These are phyloP conservation scores for Phytophthora europaea DNA, from an alignment of 352 stramenopile species.

Conservation along the genomic window DNA sequence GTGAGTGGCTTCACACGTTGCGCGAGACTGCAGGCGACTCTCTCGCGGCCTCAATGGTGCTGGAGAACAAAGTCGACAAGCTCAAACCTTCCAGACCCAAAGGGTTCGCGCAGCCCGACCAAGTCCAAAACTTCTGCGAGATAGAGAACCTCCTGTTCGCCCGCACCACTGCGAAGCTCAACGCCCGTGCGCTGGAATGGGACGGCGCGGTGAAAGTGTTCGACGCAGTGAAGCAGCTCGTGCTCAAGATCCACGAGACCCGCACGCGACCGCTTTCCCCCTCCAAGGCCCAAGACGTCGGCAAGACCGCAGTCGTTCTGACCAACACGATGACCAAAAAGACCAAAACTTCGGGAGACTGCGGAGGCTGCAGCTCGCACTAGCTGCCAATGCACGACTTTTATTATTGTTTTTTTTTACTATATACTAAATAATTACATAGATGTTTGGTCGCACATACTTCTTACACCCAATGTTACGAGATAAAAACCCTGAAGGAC, in stretches of 20 bases:
- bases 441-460: conserved; percentile 86
- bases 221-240: conserved; percentile 63
- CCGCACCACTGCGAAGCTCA: conserved; percentile 73
- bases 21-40: conserved; percentile 87
- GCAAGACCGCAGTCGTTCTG: conserved; percentile 13
- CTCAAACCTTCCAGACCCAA: conserved; percentile 29
- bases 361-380: conserved; percentile 25
- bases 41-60: conserved; percentile 87
- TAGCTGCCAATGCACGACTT: conserved; percentile 1
- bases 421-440: neutral
- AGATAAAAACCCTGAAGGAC: conserved; percentile 92
- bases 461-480: conserved; percentile 90
- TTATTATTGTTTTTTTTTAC: neutral
- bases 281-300: conserved; percentile 1
- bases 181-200: conserved; percentile 66
- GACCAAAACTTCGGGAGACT: conserved; percentile 20
- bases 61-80: conserved; percentile 94
- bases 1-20: conserved; percentile 91
- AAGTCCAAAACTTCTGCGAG: conserved; percentile 66
- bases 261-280: conserved; percentile 7
- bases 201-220: conserved; percentile 52
- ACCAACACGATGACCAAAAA: conserved; percentile 5
- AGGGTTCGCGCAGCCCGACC: conserved; percentile 58
- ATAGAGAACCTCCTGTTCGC: conserved; percentile 70
- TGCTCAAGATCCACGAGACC: conserved; percentile 69